These are phyloP conservation scores for Picea abies DNA, from an alignment of 83 land plant species.

Conservation along the genomic window DNA sequence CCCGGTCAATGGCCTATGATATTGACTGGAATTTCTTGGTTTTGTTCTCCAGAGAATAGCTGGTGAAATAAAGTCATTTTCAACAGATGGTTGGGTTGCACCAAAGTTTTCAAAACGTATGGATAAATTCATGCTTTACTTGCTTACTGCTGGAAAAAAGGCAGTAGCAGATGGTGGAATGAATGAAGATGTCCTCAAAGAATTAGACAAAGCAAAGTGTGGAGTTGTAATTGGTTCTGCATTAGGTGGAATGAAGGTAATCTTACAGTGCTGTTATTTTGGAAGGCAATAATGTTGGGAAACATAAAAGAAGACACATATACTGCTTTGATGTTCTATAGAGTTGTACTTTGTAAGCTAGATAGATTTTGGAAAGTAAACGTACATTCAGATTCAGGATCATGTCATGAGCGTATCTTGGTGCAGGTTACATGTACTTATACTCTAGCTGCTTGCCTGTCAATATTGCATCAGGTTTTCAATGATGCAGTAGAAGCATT, in stretches of 20 bases:
- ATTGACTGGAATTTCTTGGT: constrained; percentile 41
- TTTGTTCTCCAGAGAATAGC: constrained; percentile 78
- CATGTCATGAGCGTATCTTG: background rate
- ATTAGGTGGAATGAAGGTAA: constrained; percentile 97
- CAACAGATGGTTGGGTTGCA: constrained; percentile 97
- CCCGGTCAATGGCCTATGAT: constrained; percentile 39
- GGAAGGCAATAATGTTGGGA: too few relatives aligned
- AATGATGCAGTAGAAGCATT: constrained; percentile 93
- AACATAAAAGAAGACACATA: too few relatives aligned
- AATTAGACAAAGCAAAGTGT: constrained; percentile 54
- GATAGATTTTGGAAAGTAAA: background rate
- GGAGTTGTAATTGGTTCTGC: constrained; percentile 98
- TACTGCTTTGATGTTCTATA: background rate
- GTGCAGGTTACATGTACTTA: constrained; percentile 1
- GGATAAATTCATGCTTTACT: constrained; percentile 98
- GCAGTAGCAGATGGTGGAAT: constrained; percentile 86
- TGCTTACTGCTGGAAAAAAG: constrained; percentile 95
- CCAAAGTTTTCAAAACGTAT: constrained; percentile 92
- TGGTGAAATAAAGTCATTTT: constrained; percentile 94
- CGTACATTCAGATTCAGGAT: background rate
- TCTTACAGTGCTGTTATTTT: constrained; percentile 15
- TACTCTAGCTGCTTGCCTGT: background rate
- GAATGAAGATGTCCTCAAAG: constrained; percentile 61
- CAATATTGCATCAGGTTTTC: constrained; percentile 60
- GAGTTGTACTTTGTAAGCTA: background rate